Evolutionary conservation across 2,329 filamentous ascomycete genomes (phyloP), one percentile per base, ranked within the genome.

Genomic region (Hypoxylon sp.): DNA sequence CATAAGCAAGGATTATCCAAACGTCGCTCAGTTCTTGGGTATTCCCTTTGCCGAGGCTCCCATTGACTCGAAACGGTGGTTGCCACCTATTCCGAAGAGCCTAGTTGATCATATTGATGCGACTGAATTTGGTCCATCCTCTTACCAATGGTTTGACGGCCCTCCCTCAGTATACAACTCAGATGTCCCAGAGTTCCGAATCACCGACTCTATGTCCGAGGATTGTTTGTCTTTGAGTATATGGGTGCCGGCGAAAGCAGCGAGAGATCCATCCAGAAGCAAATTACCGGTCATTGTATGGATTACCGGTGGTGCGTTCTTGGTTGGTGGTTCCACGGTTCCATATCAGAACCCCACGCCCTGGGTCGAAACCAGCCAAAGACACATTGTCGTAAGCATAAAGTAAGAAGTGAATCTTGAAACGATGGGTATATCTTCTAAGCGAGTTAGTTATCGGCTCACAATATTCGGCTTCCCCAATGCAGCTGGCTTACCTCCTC

Each of bases 201-300:
- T 47, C 11, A 47, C 8, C 6, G 42, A 24, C 11, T 10, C 42
- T 7, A 47, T 24, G 42, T 47, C 42, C 8, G 42, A 47, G 19
- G 42, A 47, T 13, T 47, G 42, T 17, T 47, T 47, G 11, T 47
- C 42, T 19, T 47, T 47, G 42, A 7, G 17, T 47, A 47, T 47
- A 47, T 47, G 42, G 42, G 42, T 24, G 21, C 42, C 42, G 13
- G 84, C 82, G 13, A 73, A 73, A 5, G 82, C 80, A n/a, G 82
- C 79, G 3, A 85, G 88, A 6, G 86, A 85, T 19, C 53, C 39
- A 2, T 29, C 10, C 8, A 10, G 17, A 11, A 47, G n/a, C 11
- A 47, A 57, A 27, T 37, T 57, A 6, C 42, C 39, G 27, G 29
- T 48, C 29, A 48, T 57, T 21, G 29, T 57, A 35, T 48, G 54